These are phyloP conservation scores for Penicillium antarcticum DNA, from an alignment of 495 filamentous ascomycete genomes.

Conservation along the genomic window DNA sequence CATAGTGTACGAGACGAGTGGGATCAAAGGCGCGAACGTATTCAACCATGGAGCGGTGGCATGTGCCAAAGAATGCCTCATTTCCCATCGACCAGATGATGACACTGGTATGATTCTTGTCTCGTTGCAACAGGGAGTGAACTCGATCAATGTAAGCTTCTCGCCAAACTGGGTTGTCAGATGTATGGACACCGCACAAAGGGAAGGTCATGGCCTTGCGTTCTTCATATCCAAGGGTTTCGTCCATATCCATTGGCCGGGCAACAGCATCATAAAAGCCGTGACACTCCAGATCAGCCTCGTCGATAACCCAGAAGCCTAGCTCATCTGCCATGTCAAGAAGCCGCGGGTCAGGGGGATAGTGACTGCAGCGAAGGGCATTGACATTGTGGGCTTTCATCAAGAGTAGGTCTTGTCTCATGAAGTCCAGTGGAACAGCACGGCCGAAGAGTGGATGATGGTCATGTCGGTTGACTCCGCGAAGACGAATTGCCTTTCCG, in stretches of 20 bases:
- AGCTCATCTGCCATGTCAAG: conserved; percentile 65
- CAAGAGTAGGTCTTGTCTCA: conserved; percentile 54
- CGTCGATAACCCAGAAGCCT: conserved; percentile 68
- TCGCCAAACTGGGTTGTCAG: conserved; percentile 62
- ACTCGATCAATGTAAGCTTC: conserved; percentile 64
- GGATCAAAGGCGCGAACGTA: conserved; percentile 55
- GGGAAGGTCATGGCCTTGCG: conserved; percentile 50
- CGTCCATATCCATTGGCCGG: conserved; percentile 39
- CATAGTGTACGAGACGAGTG: conserved; percentile 62
- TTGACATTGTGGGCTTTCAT: conserved; percentile 71
- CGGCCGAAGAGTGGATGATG: conserved; percentile 58
- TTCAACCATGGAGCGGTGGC: conserved; percentile 61
- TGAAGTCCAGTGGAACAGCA: conserved; percentile 55
- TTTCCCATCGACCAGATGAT: conserved; percentile 73
- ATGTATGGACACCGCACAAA: conserved; percentile 54
- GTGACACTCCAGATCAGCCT: conserved; percentile 69
- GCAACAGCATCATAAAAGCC: conserved; percentile 56
- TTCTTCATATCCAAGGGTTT: conserved; percentile 49
- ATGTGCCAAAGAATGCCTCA: conserved; percentile 64
- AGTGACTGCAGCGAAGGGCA: conserved; percentile 59
- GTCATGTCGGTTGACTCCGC: conserved; percentile 63
- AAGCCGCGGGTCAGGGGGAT: conserved; percentile 55
- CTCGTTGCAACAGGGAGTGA: conserved; percentile 58
- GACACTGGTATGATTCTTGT: conserved; percentile 63
- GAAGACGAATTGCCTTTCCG: conserved; percentile 51